Base-by-base conservation (phyloP, 2,329 filamentous ascomycete species). In the Xylariaceae sp. region DNA sequence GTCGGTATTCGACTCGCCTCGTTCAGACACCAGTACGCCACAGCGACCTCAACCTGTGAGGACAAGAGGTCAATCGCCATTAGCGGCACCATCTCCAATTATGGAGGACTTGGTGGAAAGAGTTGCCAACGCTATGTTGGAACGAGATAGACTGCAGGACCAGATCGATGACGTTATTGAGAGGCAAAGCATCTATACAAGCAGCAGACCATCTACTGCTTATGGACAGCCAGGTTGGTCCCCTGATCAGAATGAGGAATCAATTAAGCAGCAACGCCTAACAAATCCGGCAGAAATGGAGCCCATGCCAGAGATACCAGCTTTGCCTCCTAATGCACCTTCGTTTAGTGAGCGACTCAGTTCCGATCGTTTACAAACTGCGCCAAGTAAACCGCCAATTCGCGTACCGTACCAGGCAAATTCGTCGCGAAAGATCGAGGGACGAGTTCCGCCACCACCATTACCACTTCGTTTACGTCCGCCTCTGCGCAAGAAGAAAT, bases 401-500 rank as follows among this genome's bases (percentile, higher is more conserved):
- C 76, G 63, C 63, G 73, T 59, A 65, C 69, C 64, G 69, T 71
- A 65, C 53, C 69, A 57, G 66, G 69, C 52, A 41, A 71, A 58
- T 63, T 69, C 59, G 64, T 72, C 55, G 56, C 71, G 52, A 59
- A 69, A 67, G 43, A 61, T 68, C 9, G 66, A 75, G 18, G 71
- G 74, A 4, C 67, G 71, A 6, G 71, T 75, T 1, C 74, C 80
- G 1, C 79, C 81, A 2, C 83, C 82, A 1, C 83, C 83, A 2
- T 71, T 85, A 4, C 82, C 83, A 0, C 75, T 85, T 20, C 78
- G 83, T 13, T 74, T 84, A 50, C 79, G 80, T n/a, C 83, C 82
- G 6, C 81, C 82, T 1, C 66, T 86, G 57, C 75, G 84, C 53
- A 86, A 86, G 74, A 87, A 86, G 75, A 87, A 86, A 64, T 85